Evolutionary conservation across 495 filamentous ascomycete species (phyloP), one percentile per base, ranked within the genome.

Genomic region (Sordaria brevicollis): DNA sequence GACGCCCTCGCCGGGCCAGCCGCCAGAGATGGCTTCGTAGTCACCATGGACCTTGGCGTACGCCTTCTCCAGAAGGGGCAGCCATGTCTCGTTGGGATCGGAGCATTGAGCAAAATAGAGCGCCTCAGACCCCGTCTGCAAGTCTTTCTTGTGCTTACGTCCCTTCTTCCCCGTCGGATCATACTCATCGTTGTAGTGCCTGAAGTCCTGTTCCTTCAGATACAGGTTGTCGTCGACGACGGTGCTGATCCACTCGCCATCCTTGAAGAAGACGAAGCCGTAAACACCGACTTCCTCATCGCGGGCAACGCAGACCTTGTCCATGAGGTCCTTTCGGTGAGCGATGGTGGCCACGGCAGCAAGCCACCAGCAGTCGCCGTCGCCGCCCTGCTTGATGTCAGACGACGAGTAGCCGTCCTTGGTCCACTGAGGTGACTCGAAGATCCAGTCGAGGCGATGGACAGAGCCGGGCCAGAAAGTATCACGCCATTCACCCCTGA

Each of bases 191-290:
- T 66, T 70, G 70, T 74, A 73, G 65, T 75, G 69, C 19, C 79
- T 75, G 43, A 76, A 82, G 65, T 80, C 75, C 19, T 67, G 29
- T 31, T 25, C 36, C 6, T 15, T 62, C 31, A 79, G 76, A 33
- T 74, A 77, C 21, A 77, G 69, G 43, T 73, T 77, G 69, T 78
- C 76, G 75, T 94, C 91, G 15, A 94, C 86, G 62, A 94, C 89
- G 57, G 88, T 90, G 54, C 89, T 89, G 57, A 89, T 86, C 92
- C 91, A 94, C 73, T 92, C 90, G 37, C 91, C 91, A 74, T 94
- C 91, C 78, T 90, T 84, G 79, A 91, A 86, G 78, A 94, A 93
- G 13, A 93, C 91, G 75, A 94, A 94, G 2, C 91, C 92, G 76
- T 94, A 94, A 19, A 93, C 90, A 4, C 92, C 91, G 65, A 92